Percentiles rank a stretch among this genome's conserved stretches.
These are phyloP conservation scores for Rhizophora mangle DNA, from an alignment of 345 rosid species.

Conservation along the genomic window DNA sequence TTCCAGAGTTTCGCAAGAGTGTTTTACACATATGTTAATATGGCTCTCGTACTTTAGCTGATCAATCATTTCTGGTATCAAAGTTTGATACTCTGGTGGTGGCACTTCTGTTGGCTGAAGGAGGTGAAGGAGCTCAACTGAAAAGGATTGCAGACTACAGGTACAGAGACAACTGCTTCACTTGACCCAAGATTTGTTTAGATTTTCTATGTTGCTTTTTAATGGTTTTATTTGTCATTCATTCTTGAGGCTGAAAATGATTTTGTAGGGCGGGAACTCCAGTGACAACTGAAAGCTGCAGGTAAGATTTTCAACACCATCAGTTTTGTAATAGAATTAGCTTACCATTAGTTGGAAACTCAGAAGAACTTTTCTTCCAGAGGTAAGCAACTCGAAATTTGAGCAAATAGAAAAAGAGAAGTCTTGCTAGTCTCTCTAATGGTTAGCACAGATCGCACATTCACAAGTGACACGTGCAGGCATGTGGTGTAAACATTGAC, in stretches of 20 bases:
- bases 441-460: too few species aligned
- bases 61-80: too few species aligned
- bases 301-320: slow-evolving; percentile 36
- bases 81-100: slow-evolving; percentile 19
- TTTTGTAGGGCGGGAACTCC: slow-evolving; percentile 76
- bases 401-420: too few species aligned
- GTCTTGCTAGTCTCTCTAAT: too few species aligned
- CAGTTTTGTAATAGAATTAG: neutral
- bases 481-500: too few species aligned
- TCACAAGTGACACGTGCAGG: too few species aligned
- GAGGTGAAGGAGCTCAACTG: slow-evolving; percentile 70
- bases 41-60: too few species aligned
- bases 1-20: too few species aligned
- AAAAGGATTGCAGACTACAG: too few species aligned
- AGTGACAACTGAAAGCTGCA: slow-evolving; percentile 87
- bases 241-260: slow-evolving; percentile 69
- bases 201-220: neutral
- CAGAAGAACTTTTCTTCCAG: too few species aligned
- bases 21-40: too few species aligned
- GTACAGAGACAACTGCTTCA: slow-evolving; percentile 23
- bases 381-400: too few species aligned
- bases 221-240: neutral
- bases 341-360: neutral
- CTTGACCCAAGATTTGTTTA: neutral
- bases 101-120: slow-evolving; percentile 83